These are phyloP conservation scores for Xylariaceae sp. DNA, from an alignment of 2,329 filamentous ascomycete species.

Conservation along the genomic window DNA sequence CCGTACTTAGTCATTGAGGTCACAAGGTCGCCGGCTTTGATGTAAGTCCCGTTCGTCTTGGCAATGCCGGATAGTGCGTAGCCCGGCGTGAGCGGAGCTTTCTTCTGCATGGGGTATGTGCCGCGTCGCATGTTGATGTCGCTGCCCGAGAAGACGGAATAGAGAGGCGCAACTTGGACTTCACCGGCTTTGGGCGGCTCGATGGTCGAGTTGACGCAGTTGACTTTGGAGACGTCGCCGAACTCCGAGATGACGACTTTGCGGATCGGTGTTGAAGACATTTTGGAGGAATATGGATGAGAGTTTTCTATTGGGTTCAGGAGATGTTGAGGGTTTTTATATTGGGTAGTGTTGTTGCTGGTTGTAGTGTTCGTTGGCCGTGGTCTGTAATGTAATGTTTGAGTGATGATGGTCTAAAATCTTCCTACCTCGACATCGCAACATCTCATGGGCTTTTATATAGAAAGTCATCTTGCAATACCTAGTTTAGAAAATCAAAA, in stretches of 20 bases:
- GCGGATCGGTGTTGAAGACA: slow-evolving; percentile 13
- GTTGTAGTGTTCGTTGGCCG: background rate
- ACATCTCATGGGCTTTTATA: no score
- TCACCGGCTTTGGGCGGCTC: slow-evolving; percentile 7
- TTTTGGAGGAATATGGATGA: background rate
- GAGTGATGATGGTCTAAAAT: no score
- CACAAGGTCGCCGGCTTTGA: slow-evolving; percentile 34
- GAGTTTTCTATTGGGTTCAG: background rate
- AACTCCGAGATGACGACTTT: slow-evolving; percentile 15
- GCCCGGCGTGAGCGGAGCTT: slow-evolving; percentile 45
- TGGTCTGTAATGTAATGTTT: no score
- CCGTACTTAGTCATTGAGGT: slow-evolving; percentile 38
- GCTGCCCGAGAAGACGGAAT: slow-evolving; percentile 40
- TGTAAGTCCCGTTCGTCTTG: slow-evolving; percentile 32
- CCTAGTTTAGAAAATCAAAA: no score
- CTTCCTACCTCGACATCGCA: no score
- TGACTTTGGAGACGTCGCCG: slow-evolving; percentile 14
- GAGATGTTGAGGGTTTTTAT: background rate
- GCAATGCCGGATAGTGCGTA: slow-evolving; percentile 46
- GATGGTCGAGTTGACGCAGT: slow-evolving; percentile 9
- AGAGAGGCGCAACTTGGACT: slow-evolving; percentile 13
- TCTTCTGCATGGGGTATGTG: slow-evolving; percentile 42
- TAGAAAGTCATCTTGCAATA: no score
- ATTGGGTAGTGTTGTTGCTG: background rate
- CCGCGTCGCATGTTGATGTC: slow-evolving; percentile 49